These are phyloP conservation scores for Microglena sp. DNA, from an alignment of 139 green algal species.

Conservation along the genomic window DNA sequence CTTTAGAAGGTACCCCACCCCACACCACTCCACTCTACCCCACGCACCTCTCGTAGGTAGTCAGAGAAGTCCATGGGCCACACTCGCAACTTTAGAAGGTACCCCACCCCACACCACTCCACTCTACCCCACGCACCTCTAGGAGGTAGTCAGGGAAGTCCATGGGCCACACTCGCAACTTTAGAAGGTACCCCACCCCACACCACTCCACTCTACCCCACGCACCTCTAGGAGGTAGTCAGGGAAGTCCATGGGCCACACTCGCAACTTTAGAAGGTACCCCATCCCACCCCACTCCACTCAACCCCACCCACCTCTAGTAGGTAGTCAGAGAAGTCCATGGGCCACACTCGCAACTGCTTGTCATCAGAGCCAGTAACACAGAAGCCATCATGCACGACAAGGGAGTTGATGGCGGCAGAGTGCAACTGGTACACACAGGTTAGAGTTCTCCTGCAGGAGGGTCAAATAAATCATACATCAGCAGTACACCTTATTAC, in stretches of 20 bases:
- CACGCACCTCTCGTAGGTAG: constrained; percentile 57
- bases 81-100: constrained; percentile 52
- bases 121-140: constrained; percentile 45
- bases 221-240: constrained; percentile 60
- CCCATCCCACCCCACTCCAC: background rate
- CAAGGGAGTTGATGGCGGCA: constrained; percentile 50
- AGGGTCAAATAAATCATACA: too few species aligned
- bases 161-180: constrained; percentile 66
- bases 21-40: too few species aligned
- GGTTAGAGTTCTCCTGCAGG: constrained; percentile 36
- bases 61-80: constrained; percentile 72
- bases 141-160: constrained; percentile 70
- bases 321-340: constrained; percentile 69
- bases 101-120: too few species aligned
- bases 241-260: constrained; percentile 69
- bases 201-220: too few species aligned
- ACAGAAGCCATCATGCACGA: constrained; percentile 54
- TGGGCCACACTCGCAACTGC: constrained; percentile 58
- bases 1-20: too few species aligned
- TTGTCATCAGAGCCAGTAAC: constrained; percentile 58
- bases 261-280: constrained; percentile 28
- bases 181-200: too few species aligned
- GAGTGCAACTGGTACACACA: constrained; percentile 65
- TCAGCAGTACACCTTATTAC: too few species aligned
- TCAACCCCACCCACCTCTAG: constrained; percentile 37